phyloP scores from a whole-genome alignment of 2,329 filamentous ascomycete species.

The Fusarium clavum region DNA sequence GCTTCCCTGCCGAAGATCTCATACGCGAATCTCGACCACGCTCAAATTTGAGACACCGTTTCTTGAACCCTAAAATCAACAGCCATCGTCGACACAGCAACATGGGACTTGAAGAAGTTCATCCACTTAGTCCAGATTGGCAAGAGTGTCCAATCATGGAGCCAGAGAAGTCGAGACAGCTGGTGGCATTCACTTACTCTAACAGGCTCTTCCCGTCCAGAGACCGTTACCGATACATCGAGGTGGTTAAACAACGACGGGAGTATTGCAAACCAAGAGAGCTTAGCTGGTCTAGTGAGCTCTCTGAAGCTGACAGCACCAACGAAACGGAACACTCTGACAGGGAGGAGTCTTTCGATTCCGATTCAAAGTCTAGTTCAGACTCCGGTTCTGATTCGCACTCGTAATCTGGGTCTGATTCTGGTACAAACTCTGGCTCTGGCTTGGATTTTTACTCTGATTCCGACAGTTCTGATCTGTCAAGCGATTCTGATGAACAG shows the following conservation, averaged over 20 bases:
- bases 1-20: neutral
- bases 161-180: accelerated
- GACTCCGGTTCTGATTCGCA: too few species aligned
- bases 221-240: neutral
- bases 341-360: too few species aligned
- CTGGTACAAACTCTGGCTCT: too few species aligned
- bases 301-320: neutral
- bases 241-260: neutral
- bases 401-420: too few species aligned
- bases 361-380: too few species aligned
- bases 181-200: neutral
- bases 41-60: too few species aligned
- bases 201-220: accelerated
- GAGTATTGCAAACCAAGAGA: neutral
- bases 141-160: neutral
- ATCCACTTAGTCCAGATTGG: too few species aligned
- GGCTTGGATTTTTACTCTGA: too few species aligned
- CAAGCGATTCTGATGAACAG: neutral
- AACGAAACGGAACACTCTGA: too few species aligned
- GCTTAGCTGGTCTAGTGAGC: neutral
- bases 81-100: neutral
- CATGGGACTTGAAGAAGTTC: neutral
- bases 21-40: too few species aligned
- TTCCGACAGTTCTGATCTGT: too few species aligned
- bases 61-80: neutral